Conservation (phyloP, 2,329 filamentous ascomycete genomes). For the Zalaria obscura region DNA sequence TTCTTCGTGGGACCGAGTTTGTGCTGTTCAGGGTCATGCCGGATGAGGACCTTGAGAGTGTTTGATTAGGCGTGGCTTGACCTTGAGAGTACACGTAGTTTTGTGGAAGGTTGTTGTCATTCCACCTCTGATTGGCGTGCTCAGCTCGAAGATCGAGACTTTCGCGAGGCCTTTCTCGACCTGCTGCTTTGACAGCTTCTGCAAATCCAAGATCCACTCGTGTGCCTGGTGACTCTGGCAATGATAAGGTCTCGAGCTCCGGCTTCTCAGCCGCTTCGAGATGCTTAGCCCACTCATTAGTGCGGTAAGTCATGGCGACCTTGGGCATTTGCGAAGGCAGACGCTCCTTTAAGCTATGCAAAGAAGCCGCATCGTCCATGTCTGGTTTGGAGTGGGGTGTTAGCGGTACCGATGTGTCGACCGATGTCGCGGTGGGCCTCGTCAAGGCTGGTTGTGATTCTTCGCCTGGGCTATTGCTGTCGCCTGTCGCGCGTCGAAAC, state of each 20-base stretch:
- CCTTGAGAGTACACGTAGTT: neutral
- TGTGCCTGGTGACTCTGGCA: neutral
- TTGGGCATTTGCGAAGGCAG: conserved; percentile 61
- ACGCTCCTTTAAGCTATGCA: conserved; percentile 36
- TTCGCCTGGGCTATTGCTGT: neutral
- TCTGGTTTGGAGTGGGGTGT: neutral
- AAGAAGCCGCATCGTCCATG: conserved; percentile 2
- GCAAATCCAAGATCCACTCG: neutral
- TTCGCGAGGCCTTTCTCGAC: neutral
- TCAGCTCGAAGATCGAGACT: neutral
- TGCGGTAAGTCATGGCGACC: conserved; percentile 70
- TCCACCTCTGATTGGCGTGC: neutral
- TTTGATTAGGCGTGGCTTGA: neutral
- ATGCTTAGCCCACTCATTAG: conserved; percentile 94
- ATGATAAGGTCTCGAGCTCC: conserved; percentile 34
- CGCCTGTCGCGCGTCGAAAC: too few species aligned
- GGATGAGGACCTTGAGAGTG: neutral
- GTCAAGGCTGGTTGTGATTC: neutral
- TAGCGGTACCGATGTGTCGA: neutral
- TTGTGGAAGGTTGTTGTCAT: neutral
- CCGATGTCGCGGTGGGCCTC: neutral
- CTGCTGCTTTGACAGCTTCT: neutral
- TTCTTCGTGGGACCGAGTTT: neutral
- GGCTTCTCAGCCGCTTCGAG: conserved; percentile 63
- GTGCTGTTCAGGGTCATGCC: neutral